phyloP scores from a whole-genome alignment of 345 rosid genomes.

The Citrus glauca region DNA sequence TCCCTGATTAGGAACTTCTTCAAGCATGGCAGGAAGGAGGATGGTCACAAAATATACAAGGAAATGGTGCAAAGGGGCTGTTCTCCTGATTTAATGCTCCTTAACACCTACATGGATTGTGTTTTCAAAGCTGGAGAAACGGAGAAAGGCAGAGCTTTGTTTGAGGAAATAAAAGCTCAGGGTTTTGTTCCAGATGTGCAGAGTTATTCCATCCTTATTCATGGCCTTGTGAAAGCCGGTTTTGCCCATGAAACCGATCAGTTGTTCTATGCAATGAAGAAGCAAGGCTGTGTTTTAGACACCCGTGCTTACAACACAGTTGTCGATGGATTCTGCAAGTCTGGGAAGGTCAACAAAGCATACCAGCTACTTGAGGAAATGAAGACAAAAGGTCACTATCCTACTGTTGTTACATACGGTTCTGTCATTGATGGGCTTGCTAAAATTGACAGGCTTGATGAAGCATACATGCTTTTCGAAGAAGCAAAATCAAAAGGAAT shows the following conservation, averaged over 20 bases:
- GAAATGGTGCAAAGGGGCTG: slow-evolving; percentile 72
- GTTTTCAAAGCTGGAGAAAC: slow-evolving; percentile 85
- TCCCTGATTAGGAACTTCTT: slow-evolving; percentile 86
- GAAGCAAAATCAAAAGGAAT: slow-evolving; percentile 81
- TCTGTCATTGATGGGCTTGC: slow-evolving; percentile 84
- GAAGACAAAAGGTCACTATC: slow-evolving; percentile 74
- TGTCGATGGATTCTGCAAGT: slow-evolving; percentile 91
- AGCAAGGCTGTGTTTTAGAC: slow-evolving; percentile 82
- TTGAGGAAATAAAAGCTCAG: slow-evolving; percentile 67
- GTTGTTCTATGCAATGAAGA: slow-evolving; percentile 82
- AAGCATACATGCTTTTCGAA: slow-evolving; percentile 95
- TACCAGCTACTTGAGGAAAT: slow-evolving; percentile 94
- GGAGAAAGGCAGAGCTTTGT: slow-evolving; percentile 77
- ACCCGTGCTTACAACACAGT: slow-evolving; percentile 79
- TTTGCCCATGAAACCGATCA: slow-evolving; percentile 75
- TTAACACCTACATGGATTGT: slow-evolving; percentile 91
- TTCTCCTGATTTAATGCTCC: slow-evolving; percentile 71
- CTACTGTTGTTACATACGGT: slow-evolving; percentile 91
- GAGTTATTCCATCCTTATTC: slow-evolving; percentile 77
- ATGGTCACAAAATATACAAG: slow-evolving; percentile 92
- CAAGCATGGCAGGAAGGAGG: slow-evolving; percentile 73
- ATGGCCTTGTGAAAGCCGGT: slow-evolving; percentile 85
- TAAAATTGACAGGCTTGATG: slow-evolving; percentile 93
- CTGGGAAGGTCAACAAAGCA: slow-evolving; percentile 87
- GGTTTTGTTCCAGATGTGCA: slow-evolving; percentile 72